phyloP scores from a whole-genome alignment of 2,329 filamentous ascomycete species.

The Xylariaceae sp. region DNA sequence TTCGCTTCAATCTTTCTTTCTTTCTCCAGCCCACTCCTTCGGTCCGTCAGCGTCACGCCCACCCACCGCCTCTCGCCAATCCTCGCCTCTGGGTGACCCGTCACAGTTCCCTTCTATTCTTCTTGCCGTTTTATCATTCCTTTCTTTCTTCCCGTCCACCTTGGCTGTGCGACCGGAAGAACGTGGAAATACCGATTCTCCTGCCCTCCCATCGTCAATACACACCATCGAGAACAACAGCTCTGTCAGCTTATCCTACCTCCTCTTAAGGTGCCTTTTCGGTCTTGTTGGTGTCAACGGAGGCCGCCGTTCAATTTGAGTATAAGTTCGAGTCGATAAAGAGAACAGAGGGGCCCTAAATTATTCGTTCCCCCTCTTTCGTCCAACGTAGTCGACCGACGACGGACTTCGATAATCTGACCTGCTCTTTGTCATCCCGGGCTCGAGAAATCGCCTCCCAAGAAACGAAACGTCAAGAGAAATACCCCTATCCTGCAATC shows the following conservation, averaged over 20 bases:
- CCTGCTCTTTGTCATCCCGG: slow-evolving; percentile 7
- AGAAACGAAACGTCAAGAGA: slow-evolving; percentile 30
- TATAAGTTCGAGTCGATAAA: no score
- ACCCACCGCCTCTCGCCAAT: slow-evolving; percentile 37
- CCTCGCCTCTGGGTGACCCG: slow-evolving; percentile 35
- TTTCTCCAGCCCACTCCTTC: slow-evolving; percentile 36
- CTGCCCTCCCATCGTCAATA: background rate
- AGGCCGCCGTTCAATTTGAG: background rate
- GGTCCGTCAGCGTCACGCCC: slow-evolving; percentile 38
- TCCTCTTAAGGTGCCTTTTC: background rate
- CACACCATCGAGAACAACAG: background rate
- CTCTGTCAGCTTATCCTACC: background rate
- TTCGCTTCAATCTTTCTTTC: slow-evolving; percentile 24
- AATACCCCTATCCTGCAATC: slow-evolving; percentile 27
- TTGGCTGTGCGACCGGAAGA: slow-evolving; percentile 6
- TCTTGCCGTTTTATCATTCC: slow-evolving; percentile 30
- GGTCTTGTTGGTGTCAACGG: background rate
- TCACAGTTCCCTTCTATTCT: slow-evolving; percentile 34
- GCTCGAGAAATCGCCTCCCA: slow-evolving; percentile 8
- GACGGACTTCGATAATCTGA: background rate
- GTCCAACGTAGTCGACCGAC: no score
- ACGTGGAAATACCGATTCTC: background rate
- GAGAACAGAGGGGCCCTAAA: no score
- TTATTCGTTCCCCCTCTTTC: no score
- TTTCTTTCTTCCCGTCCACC: slow-evolving; percentile 13